phyloP scores from a whole-genome alignment of 2,329 filamentous ascomycete species.

The Alternaria dauci region DNA sequence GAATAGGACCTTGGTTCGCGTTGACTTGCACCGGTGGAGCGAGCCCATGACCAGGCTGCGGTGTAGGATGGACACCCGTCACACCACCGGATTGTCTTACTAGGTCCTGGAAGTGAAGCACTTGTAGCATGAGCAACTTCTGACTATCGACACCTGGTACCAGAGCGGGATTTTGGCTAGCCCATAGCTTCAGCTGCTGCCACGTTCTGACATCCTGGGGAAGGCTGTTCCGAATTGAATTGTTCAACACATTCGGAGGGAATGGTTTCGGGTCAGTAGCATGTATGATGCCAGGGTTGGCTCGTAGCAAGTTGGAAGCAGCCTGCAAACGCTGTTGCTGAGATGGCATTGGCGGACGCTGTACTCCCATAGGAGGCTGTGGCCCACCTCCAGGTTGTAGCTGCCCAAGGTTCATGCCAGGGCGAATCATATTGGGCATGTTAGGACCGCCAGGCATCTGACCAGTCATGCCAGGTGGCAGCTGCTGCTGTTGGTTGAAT shows the following conservation, averaged over 20 bases:
- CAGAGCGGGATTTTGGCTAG: conserved; percentile 53
- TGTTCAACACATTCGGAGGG: conserved; percentile 40
- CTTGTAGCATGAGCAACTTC: conserved; percentile 49
- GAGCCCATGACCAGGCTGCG: conserved; percentile 32
- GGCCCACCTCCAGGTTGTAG: conserved; percentile 35
- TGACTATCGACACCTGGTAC: conserved; percentile 37
- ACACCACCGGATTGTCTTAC: conserved; percentile 38
- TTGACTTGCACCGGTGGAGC: conserved; percentile 54
- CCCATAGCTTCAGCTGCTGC: conserved; percentile 66
- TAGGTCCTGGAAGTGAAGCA: conserved; percentile 55
- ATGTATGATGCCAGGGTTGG: conserved; percentile 47
- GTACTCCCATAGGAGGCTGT: conserved; percentile 34
- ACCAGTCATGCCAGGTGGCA: conserved; percentile 31
- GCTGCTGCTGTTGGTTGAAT: conserved; percentile 41
- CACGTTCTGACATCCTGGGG: conserved; percentile 63
- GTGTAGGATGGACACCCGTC: conserved; percentile 29
- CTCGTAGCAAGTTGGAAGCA: conserved; percentile 39
- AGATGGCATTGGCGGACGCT: conserved; percentile 33
- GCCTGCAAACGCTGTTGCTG: conserved; percentile 40
- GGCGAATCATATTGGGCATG: conserved; percentile 36
- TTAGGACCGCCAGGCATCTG: conserved; percentile 42
- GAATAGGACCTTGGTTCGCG: conserved; percentile 36
- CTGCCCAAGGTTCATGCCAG: conserved; percentile 42
- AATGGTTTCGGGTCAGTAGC: conserved; percentile 44
- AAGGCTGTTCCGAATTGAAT: conserved; percentile 41